Conservation (phyloP, 306 rosid species). For the Dalbergia oliveri region DNA sequence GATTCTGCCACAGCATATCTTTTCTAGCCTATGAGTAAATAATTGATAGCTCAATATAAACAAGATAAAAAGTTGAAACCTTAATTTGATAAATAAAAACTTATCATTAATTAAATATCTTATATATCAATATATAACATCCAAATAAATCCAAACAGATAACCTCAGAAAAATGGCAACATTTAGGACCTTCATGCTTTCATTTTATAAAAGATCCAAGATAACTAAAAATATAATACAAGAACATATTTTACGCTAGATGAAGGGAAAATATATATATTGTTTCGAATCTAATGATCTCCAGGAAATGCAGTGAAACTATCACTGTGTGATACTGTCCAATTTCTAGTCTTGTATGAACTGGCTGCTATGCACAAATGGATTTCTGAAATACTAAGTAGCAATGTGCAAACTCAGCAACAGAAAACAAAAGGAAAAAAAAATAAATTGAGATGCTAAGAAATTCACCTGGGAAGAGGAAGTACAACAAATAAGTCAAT, state of each 20-base stretch:
- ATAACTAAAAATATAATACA: not conserved
- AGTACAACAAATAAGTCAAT: conserved; percentile 69
- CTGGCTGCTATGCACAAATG: not conserved
- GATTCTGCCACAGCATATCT: not conserved
- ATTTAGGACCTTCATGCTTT: not conserved
- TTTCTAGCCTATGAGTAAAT: too few relatives aligned
- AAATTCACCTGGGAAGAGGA: conserved; percentile 83
- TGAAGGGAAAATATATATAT: too few relatives aligned
- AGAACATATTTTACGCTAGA: not conserved
- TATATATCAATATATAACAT: not conserved
- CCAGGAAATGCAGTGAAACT: not conserved
- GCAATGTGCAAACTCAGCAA: not conserved
- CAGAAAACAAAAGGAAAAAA: not conserved
- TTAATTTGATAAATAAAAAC: not conserved
- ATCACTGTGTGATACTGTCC: too few relatives aligned
- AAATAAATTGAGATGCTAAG: not conserved
- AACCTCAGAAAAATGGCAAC: not conserved
- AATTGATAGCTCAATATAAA: not conserved
- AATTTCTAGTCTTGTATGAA: not conserved
- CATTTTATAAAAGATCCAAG: not conserved
- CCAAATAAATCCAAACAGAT: not conserved
- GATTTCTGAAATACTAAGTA: not conserved
- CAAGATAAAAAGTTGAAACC: not conserved
- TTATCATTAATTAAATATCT: not conserved
- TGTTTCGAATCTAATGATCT: not conserved